phyloP scores from a whole-genome alignment of 192 early-diverging fungal species.

The Gaertneriomyces sp. region DNA sequence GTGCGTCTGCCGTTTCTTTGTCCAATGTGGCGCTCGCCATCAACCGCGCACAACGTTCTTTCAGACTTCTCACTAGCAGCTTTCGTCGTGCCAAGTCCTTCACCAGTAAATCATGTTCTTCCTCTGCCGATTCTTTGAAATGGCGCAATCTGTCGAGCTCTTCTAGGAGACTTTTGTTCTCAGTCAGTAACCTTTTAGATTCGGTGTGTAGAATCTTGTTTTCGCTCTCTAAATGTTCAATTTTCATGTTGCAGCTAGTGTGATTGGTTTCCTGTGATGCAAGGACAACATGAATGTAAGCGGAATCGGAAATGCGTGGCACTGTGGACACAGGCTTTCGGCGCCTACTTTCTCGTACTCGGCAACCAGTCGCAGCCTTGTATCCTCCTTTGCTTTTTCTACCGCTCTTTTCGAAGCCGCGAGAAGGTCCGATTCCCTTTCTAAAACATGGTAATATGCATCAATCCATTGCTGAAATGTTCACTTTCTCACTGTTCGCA shows the following conservation, averaged over 20 bases:
- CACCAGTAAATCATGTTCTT: conserved; percentile 32
- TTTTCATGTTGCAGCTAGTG: conserved; percentile 22
- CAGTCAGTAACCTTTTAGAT: conserved; percentile 16
- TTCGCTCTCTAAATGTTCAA: conserved; percentile 26
- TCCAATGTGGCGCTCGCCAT: neutral
- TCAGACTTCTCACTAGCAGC: conserved; percentile 15
- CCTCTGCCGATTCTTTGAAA: conserved; percentile 14
- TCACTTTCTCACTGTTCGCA: neutral
- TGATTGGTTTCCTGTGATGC: conserved; percentile 27
- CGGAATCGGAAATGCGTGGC: too few relatives aligned
- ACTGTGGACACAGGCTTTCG: neutral
- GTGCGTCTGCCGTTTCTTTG: neutral
- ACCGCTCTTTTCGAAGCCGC: conserved; percentile 24
- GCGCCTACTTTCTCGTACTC: conserved; percentile 35
- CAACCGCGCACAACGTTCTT: neutral
- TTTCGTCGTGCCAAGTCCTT: conserved; percentile 31
- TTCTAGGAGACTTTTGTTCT: conserved; percentile 10
- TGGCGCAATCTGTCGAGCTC: conserved; percentile 27
- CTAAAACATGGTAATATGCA: neutral
- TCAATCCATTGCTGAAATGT: neutral
- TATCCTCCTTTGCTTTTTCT: conserved; percentile 29
- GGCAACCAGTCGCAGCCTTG: conserved; percentile 19
- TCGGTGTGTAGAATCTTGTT: conserved; percentile 35
- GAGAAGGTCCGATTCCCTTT: conserved; percentile 27
- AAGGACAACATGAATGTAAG: too few relatives aligned